Evolutionary conservation across 208 protist species (phyloP).

Genomic region (Acanthamoeba castellanii): DNA sequence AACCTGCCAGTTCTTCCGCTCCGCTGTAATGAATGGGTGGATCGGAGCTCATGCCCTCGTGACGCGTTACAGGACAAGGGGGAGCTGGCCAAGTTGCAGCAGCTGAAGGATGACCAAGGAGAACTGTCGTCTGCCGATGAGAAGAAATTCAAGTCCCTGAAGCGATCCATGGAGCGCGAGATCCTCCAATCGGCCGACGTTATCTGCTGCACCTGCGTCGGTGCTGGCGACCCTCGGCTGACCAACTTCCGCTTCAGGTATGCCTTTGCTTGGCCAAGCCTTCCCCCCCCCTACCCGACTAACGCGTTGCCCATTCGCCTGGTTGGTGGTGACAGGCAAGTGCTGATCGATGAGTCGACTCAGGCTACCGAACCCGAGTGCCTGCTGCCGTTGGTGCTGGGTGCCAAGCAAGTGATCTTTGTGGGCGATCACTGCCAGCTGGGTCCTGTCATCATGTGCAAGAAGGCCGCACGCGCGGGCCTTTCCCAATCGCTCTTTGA

Average conservation of each 20-base stretch:
- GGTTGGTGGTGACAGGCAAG: constrained; percentile 78
- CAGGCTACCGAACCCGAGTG: constrained; percentile 97
- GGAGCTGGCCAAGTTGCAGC: constrained; percentile 91
- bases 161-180: constrained; percentile 87
- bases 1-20: not conserved
- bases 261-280: not conserved
- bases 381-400: constrained; percentile 96
- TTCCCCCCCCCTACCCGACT: not conserved
- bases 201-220: constrained; percentile 96
- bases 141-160: constrained; percentile 86
- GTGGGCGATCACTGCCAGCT: constrained; percentile 98
- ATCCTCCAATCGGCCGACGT: constrained; percentile 95
- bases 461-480: constrained; percentile 93
- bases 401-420: constrained; percentile 94
- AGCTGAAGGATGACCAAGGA: constrained; percentile 91
- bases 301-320: not conserved
- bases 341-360: constrained; percentile 98
- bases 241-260: constrained; percentile 91
- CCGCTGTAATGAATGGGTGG: not conserved
- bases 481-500: constrained; percentile 96
- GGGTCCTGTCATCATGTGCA: constrained; percentile 96
- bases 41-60: not conserved
- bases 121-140: constrained; percentile 91
- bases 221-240: constrained; percentile 94
- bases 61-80: constrained; percentile 18